Evolutionary conservation across 75 land plant genomes (phyloP).

Genomic region (Isoetes taiwanensis): DNA sequence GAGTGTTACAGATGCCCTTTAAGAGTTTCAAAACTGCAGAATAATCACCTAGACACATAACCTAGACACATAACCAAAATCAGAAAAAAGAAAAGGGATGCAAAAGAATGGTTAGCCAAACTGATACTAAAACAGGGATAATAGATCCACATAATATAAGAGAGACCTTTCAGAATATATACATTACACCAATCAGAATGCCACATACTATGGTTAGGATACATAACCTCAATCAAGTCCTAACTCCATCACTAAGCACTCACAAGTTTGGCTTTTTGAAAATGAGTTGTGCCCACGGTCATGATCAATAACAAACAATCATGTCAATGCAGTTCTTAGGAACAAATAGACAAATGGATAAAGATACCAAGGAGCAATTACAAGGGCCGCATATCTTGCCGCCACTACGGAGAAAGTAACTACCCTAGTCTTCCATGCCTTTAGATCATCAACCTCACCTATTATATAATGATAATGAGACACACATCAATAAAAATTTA

Average conservation of each 20-base stretch:
- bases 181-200: no score
- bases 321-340: constrained; percentile 10
- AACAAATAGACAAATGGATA: constrained; percentile 7
- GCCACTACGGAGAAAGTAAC: constrained; percentile 4
- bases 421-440: constrained; percentile 8
- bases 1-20: no score
- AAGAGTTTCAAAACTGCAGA: no score
- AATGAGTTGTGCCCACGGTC: constrained; percentile 18
- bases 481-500: not conserved
- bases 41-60: no score
- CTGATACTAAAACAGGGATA: no score
- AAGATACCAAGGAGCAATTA: constrained; percentile 11
- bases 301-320: constrained; percentile 11
- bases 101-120: no score
- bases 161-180: no score
- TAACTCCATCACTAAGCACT: constrained; percentile 9
- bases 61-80: no score
- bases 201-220: no score
- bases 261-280: constrained; percentile 12
- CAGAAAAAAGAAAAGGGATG: no score
- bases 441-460: constrained; percentile 8
- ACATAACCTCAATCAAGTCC: no score
- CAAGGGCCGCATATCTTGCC: constrained; percentile 6
- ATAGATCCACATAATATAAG: no score
- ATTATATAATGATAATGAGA: not conserved